Base-by-base conservation (phyloP, 768 basidiomycete genomes). In the Tylopilus rubrobrunneus region DNA sequence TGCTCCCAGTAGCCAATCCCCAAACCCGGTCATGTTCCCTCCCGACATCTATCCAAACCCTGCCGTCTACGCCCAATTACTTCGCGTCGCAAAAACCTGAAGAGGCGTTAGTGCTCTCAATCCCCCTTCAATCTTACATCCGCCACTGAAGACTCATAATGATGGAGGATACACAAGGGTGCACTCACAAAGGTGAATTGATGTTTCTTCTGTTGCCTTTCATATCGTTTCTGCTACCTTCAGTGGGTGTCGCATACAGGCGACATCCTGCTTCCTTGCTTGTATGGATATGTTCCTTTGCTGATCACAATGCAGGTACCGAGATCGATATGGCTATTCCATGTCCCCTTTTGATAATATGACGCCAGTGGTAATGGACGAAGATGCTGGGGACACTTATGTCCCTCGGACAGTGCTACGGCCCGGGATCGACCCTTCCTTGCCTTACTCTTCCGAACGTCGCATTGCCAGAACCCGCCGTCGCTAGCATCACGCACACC, bases 81-180 rank as follows among this genome's bases (percentile, higher is more conserved):
- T 77, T n/a, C 71, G 73, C 19, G 78, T 82, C 17, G 85, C 86
- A 11, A 75, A 78, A 21, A 70, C 77, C 17, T 89, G 86, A 86
- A 73, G 87, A 9, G 86, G 87, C 2, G 71, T 88, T 29, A 79
- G 81, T n/a, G 86, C 85, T 8, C 70, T 82, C 55, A 69, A 70
- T 23, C 62, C 70, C 4, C 63, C 67, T 1, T 61, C 57, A 12
- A 48, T 59, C 31, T 14, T 41, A 10, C 43, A 54, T 10, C 56
- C 56, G 1, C 67, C 68, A 34, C 65, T 63, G 44, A 69, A 36
- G 43, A 58, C 61, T 0, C 69, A 63, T 49, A 33, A 34, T 28
- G 65, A 69, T 33, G 45, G 51, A 48, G 59, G 43, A 27, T 68
- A 59, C 23, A 48, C 55, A 15, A 60, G 51, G 49, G 67, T 67